A percentile compares a stretch with the other conserved stretches of the same genome.
These are phyloP conservation scores for Termitomyces sp. DNA, from an alignment of 768 basidiomycete genomes.

Conservation along the genomic window DNA sequence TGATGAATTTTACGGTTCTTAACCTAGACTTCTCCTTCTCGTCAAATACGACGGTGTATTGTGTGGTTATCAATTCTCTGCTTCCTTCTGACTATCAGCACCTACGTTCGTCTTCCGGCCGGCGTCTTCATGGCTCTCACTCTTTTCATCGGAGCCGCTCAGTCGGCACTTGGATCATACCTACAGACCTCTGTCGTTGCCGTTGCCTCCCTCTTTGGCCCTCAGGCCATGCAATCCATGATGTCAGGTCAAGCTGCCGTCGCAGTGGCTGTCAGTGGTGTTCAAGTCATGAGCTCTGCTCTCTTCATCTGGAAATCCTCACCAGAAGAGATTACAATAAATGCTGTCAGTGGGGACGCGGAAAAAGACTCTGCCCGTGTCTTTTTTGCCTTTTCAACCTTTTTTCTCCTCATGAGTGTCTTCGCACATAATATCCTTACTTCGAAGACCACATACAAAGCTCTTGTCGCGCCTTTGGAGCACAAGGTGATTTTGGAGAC, in stretches of 20 bases:
- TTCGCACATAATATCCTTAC: conserved; percentile 54
- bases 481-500: conserved; percentile 18
- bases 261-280: conserved; percentile 73
- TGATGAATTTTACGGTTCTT: neutral
- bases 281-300: conserved; percentile 66
- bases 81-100: conserved; percentile 60
- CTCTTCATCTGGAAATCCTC: conserved; percentile 49
- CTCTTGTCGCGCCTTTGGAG: conserved; percentile 44
- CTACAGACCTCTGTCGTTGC: conserved; percentile 76
- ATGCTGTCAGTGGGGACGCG: conserved; percentile 37
- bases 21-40: conserved; percentile 57
- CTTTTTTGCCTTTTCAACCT: conserved; percentile 69
- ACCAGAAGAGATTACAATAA: conserved; percentile 19
- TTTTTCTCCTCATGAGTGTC: conserved; percentile 57
- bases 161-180: conserved; percentile 66
- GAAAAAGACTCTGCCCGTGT: conserved; percentile 66
- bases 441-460: conserved; percentile 53
- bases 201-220: conserved; percentile 77
- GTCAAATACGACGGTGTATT: conserved; percentile 48
- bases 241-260: conserved; percentile 87
- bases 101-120: conserved; percentile 51
- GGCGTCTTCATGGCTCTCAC: conserved; percentile 64
- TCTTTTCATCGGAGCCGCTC: conserved; percentile 55
- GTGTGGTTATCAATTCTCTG: conserved; percentile 47
- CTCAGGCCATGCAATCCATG: conserved; percentile 64